These are phyloP conservation scores for Ramalina intermedia DNA, from an alignment of 495 filamentous ascomycete species.

Conservation along the genomic window DNA sequence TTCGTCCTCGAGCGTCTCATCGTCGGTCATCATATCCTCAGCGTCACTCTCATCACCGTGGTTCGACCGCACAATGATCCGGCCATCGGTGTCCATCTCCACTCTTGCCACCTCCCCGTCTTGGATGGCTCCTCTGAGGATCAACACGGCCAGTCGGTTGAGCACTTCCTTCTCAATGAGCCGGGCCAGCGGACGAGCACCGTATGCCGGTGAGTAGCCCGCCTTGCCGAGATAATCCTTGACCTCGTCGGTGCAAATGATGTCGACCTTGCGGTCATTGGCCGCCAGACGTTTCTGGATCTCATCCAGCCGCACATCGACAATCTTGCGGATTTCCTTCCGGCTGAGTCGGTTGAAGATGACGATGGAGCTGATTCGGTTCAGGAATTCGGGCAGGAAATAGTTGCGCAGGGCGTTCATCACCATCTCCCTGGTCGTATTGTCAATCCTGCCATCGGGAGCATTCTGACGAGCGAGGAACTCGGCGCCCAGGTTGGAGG, in stretches of 20 bases:
- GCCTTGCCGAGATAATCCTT: constrained; percentile 79
- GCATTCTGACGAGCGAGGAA: constrained; percentile 66
- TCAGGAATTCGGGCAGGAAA: constrained; percentile 96
- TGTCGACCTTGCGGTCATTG: constrained; percentile 69
- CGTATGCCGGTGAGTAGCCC: constrained; percentile 88
- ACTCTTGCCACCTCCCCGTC: constrained; percentile 77
- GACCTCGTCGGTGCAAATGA: constrained; percentile 64
- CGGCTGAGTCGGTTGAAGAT: constrained; percentile 95
- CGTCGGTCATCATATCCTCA: constrained; percentile 52
- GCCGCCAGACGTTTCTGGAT: constrained; percentile 74
- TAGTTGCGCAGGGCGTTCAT: constrained; percentile 80
- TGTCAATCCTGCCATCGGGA: constrained; percentile 74
- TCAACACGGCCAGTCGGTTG: constrained; percentile 79
- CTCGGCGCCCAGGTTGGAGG: constrained; percentile 89
- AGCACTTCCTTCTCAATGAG: constrained; percentile 94
- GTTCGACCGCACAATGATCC: constrained; percentile 68
- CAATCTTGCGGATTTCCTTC: constrained; percentile 84
- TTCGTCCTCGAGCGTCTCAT: constrained; percentile 58
- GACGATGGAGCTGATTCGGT: constrained; percentile 86
- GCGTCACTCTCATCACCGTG: constrained; percentile 57
- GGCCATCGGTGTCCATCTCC: constrained; percentile 51
- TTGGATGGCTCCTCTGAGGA: constrained; percentile 66
- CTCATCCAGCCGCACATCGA: constrained; percentile 76
- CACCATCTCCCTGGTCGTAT: constrained; percentile 73
- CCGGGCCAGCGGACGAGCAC: constrained; percentile 72